Evolutionary conservation across 106 monocot species (phyloP).

Genomic region (Ottelia alismoides): DNA sequence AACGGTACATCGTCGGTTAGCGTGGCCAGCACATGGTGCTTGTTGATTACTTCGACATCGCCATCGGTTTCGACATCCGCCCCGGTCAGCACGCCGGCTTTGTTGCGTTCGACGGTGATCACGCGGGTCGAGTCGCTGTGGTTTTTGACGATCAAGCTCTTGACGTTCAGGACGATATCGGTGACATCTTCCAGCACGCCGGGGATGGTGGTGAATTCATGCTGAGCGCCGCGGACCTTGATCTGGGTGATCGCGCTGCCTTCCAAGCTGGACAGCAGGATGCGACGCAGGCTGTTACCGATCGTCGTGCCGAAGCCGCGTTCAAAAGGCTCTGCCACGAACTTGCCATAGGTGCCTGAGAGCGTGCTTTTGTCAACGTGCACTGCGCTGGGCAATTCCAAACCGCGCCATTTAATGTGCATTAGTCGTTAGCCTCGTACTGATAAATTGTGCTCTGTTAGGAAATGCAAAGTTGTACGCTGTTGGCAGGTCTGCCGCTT

Average conservation of each 20-base stretch:
- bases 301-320: background rate
- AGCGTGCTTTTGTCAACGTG: background rate
- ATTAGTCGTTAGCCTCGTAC: too few relatives aligned
- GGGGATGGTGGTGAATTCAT: background rate
- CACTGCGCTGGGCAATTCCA: too few relatives aligned
- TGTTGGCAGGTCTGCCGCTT: too few relatives aligned
- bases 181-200: background rate
- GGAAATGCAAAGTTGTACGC: too few relatives aligned
- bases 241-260: background rate
- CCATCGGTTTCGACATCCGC: background rate
- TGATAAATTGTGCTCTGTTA: too few relatives aligned
- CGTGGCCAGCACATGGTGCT: background rate
- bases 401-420: too few relatives aligned
- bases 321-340: background rate
- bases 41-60: background rate
- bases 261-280: background rate
- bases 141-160: background rate
- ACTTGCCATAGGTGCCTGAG: background rate
- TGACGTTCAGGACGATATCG: background rate
- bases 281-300: background rate
- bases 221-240: background rate
- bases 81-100: background rate
- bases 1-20: background rate
- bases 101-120: background rate
- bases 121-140: background rate